Base-by-base conservation (phyloP, 2,329 filamentous ascomycete genomes). In the Emmonsiellopsis sp. region DNA sequence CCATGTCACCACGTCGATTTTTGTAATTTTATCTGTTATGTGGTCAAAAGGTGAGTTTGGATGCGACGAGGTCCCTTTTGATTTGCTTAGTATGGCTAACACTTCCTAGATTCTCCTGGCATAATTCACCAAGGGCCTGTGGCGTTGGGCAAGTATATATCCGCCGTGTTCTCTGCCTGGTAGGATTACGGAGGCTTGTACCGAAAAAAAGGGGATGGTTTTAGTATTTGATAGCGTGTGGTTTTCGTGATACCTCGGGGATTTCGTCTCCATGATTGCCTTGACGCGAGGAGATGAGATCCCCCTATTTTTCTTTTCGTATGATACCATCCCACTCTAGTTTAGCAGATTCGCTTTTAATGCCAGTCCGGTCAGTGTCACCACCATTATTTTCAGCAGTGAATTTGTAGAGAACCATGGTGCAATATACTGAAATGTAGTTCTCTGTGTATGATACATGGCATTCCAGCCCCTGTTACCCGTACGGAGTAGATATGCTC, bases 231-330 rank as follows among this genome's bases (percentile, higher is more conserved):
- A 49, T 49, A 42, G 27, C 13, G 37, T 50, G n/a, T 14, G 34
- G 31, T 34, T 46, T 39, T 50, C 27, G 36, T 50, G 48, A 50
- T 50, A 50, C 39, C 39, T 42, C 37, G 40, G 42, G 32, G n/a
- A 33, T 39, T 9, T 31, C 14, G 33, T 13, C 34, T 39, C 34
- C 27, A n/a, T 27, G 32, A 48, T 48, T 48, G 31, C 11, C 32
- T 17, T n/a, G 27, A 17, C 6, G 27, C 10, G 37, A 50, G 40
- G 32, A 42, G 48, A 36, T 34, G 37, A 34, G 48, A 42, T 33
- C 37, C 33, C 48, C 31, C 36, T 39, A 8, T n/a, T 45, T 32
- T 45, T 32, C 14, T 32, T 32, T 32, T 6, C 33, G 31, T 32
- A 39, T 49, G 46, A 49, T 49, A 49, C 46, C 46, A 49, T 21